Evolutionary conservation across 164 flowering plant species (phyloP).

Genomic region (Sedum album): DNA sequence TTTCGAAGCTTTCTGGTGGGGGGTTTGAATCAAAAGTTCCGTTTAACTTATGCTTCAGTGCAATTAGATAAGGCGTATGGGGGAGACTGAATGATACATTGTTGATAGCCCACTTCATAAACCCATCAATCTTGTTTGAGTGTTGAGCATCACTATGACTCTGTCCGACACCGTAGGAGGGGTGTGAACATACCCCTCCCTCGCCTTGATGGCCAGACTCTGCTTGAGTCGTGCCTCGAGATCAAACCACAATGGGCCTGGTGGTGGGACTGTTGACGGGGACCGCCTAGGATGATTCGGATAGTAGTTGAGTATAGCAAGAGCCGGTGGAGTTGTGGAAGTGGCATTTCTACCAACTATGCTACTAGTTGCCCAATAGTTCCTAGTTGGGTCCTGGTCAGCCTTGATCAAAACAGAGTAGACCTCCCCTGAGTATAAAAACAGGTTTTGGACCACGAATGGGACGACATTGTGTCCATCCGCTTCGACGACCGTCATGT

Average conservation of each 20-base stretch:
- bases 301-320: slow-evolving; percentile 61
- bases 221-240: background rate
- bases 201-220: background rate
- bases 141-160: slow-evolving; percentile 49
- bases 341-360: slow-evolving; percentile 11
- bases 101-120: slow-evolving; percentile 79
- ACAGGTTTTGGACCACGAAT: slow-evolving; percentile 40
- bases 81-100: slow-evolving; percentile 64
- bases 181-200: background rate
- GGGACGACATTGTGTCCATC: slow-evolving; percentile 90
- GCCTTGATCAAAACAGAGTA: slow-evolving; percentile 73
- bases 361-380: slow-evolving; percentile 63
- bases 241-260: background rate
- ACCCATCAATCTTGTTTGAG: slow-evolving; percentile 62
- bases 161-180: background rate
- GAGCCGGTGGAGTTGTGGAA: slow-evolving; percentile 47
- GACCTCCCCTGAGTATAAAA: slow-evolving; percentile 86
- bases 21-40: slow-evolving; percentile 25
- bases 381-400: slow-evolving; percentile 50
- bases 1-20: slow-evolving; percentile 40
- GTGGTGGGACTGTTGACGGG: slow-evolving; percentile 28
- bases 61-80: slow-evolving; percentile 70
- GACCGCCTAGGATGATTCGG: slow-evolving; percentile 48
- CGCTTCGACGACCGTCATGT: slow-evolving; percentile 81
- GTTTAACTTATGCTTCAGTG: slow-evolving; percentile 37